These are phyloP conservation scores for Hepatocystis sp. DNA, from an alignment of 169 alveolate genomes.

Conservation along the genomic window DNA sequence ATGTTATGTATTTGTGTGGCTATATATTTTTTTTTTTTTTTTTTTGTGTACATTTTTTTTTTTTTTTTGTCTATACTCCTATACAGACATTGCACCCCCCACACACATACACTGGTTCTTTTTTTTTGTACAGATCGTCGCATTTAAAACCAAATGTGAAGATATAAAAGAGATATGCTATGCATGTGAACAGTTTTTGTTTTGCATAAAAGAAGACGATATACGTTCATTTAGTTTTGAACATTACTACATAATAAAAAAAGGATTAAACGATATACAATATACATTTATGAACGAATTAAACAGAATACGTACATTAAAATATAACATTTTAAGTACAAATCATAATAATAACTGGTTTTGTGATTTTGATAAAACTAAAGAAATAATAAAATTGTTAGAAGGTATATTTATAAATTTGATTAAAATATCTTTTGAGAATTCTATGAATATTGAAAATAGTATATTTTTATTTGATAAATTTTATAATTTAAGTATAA, in stretches of 20 bases:
- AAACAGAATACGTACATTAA: conserved; percentile 35
- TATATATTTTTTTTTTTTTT: too few species aligned
- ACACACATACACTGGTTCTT: too few species aligned
- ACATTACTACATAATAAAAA: conserved; percentile 55
- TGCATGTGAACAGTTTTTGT: conserved; percentile 66
- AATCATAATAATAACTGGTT: conserved; percentile 63
- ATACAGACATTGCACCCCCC: background rate
- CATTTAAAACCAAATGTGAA: conserved; percentile 30
- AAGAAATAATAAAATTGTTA: conserved; percentile 56
- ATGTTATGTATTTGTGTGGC: too few species aligned
- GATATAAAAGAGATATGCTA: conserved; percentile 67
- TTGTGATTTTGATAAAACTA: conserved; percentile 54
- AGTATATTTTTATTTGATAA: conserved; percentile 59
- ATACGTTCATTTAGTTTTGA: conserved; percentile 49
- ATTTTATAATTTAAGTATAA: conserved; percentile 32
- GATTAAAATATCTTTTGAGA: conserved; percentile 70
- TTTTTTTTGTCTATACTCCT: background rate
- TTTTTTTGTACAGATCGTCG: conserved; percentile 7
- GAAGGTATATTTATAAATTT: conserved; percentile 65
- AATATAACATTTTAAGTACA: conserved; percentile 56
- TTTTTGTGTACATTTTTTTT: background rate
- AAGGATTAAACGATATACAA: conserved; percentile 72
- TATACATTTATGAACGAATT: conserved; percentile 58
- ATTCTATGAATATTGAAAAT: conserved; percentile 49
- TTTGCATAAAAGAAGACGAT: conserved; percentile 54